Conservation (phyloP, 495 filamentous ascomycete species). For the Penicillium canescens region DNA sequence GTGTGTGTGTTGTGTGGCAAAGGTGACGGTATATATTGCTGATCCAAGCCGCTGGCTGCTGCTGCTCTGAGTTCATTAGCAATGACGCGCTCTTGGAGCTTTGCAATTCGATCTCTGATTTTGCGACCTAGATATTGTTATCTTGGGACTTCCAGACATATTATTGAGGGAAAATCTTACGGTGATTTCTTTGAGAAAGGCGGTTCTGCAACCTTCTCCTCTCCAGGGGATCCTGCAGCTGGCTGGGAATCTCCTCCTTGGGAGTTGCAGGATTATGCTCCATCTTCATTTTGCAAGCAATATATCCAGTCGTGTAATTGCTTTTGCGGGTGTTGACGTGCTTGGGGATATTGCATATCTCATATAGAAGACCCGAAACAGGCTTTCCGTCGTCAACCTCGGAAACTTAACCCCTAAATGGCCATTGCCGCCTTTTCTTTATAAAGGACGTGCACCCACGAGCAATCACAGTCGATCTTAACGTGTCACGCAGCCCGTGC, state of each 20-base stretch:
- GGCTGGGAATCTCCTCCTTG: constrained; percentile 5
- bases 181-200: constrained; percentile 39
- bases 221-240: constrained; percentile 29
- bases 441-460: constrained; percentile 7
- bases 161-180: constrained; percentile 10
- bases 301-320: neutral
- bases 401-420: neutral
- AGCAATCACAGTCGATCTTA: constrained; percentile 18
- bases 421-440: constrained; percentile 2
- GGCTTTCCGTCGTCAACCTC: neutral
- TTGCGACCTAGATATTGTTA: constrained; percentile 31
- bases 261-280: constrained; percentile 8
- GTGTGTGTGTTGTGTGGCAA: neutral
- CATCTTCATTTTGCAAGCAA: constrained; percentile 7
- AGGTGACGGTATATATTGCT: constrained; percentile 10
- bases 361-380: neutral
- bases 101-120: constrained; percentile 43
- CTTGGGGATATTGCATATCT: neutral
- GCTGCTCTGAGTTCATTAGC: constrained; percentile 41
- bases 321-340: neutral
- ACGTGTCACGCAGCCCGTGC: constrained; percentile 26
- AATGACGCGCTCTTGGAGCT: constrained; percentile 44
- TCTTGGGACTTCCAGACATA: neutral
- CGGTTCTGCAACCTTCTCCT: constrained; percentile 37
- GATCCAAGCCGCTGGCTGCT: constrained; percentile 34